phyloP scores from a whole-genome alignment of 306 rosid genomes.

The Cucurbita maxima region DNA sequence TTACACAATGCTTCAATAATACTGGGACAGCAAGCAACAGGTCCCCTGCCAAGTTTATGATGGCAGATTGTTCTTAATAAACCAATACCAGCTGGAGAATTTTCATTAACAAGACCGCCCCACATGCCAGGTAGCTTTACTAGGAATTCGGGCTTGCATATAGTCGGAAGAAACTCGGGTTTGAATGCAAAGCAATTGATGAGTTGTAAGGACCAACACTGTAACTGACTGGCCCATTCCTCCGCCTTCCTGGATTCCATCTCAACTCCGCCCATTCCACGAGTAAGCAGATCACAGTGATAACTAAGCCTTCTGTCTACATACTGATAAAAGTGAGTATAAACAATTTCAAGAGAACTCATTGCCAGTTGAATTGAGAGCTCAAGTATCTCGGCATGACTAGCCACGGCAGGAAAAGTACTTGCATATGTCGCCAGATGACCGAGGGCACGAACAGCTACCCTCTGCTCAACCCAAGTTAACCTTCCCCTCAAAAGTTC shows the following conservation, averaged over 20 bases:
- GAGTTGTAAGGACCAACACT: slow-evolving; percentile 98
- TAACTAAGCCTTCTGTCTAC: slow-evolving; percentile 87
- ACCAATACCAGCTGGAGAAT: slow-evolving; percentile 96
- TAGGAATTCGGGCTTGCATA: slow-evolving; percentile 85
- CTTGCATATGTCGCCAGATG: slow-evolving; percentile 87
- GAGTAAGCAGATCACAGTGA: slow-evolving; percentile 94
- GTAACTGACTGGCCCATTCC: slow-evolving; percentile 99
- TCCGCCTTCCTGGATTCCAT: slow-evolving; percentile 99
- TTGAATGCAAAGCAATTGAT: slow-evolving; percentile 93
- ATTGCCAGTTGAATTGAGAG: slow-evolving; percentile 79
- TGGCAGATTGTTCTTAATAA: slow-evolving; percentile 86
- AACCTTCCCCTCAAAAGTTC: slow-evolving; percentile 90
- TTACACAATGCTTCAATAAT: slow-evolving; percentile 82
- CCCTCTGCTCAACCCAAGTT: slow-evolving; percentile 99
- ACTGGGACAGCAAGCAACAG: slow-evolving; percentile 73
- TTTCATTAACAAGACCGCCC: slow-evolving; percentile 99
- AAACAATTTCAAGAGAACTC: slow-evolving; percentile 89
- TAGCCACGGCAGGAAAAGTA: slow-evolving; percentile 71
- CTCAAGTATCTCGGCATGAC: slow-evolving; percentile 88
- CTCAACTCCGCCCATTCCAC: slow-evolving; percentile 99
- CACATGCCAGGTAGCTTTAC: slow-evolving; percentile 84
- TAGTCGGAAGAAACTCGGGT: slow-evolving; percentile 81
- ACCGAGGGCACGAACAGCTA: slow-evolving; percentile 95
- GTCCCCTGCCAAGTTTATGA: slow-evolving; percentile 89
- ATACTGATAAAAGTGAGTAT: slow-evolving; percentile 86